Conservation (phyloP, 805 yeast species). For the Tetrapisispora nanseiensis region DNA sequence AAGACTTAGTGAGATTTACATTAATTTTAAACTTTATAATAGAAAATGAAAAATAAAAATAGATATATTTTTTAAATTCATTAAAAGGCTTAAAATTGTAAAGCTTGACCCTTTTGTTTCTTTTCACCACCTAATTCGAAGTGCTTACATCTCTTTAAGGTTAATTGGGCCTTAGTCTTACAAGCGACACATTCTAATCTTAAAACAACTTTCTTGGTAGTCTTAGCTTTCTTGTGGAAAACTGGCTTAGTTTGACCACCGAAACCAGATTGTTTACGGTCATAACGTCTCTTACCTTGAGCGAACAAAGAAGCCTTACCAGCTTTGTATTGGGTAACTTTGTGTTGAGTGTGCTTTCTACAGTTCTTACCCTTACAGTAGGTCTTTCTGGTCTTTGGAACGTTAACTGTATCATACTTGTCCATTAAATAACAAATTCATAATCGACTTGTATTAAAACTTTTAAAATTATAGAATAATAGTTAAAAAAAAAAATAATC, state of each 20-base stretch:
- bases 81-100: constrained; percentile 74
- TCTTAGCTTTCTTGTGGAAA: constrained; percentile 99
- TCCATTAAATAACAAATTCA: background rate
- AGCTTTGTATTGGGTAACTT: constrained; percentile 99
- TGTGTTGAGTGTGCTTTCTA: constrained; percentile 99
- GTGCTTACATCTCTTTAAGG: constrained; percentile 99
- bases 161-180: constrained; percentile 96
- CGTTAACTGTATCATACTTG: constrained; percentile 68
- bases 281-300: constrained; percentile 99
- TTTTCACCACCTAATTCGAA: constrained; percentile 99
- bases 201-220: constrained; percentile 99
- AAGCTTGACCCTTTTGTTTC: constrained; percentile 99
- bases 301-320: constrained; percentile 99
- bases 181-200: constrained; percentile 98
- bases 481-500: too few relatives aligned
- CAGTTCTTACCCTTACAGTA: constrained; percentile 99
- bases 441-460: background rate
- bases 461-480: too few relatives aligned
- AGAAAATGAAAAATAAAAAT: background rate
- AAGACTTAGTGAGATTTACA: constrained; percentile 1
- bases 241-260: constrained; percentile 99
- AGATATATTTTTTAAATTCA: constrained; percentile 1
- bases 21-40: background rate
- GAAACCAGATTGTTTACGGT: constrained; percentile 99
- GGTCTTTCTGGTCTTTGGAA: constrained; percentile 99